Evolutionary conservation across 257 asterid species (phyloP).

Genomic region (Coffea eugenioides): DNA sequence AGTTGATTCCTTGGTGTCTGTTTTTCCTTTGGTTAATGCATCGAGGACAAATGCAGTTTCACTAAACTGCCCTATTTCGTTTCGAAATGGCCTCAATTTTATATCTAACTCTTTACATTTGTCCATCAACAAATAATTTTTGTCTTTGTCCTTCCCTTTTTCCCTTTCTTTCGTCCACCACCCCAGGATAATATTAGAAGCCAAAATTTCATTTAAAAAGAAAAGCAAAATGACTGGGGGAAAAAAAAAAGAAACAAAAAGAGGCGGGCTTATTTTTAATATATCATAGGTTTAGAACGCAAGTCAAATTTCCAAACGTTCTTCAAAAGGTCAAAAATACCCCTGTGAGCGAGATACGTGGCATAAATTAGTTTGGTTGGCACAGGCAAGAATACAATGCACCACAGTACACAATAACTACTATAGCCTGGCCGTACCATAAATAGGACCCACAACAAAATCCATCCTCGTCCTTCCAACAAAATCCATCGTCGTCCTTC

Average conservation of each 20-base stretch:
- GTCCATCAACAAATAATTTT: background rate
- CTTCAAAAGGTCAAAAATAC: background rate
- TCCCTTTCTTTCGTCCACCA: background rate
- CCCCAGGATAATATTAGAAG: too few species aligned
- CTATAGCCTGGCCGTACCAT: background rate
- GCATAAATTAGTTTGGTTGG: background rate
- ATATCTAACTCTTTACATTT: background rate
- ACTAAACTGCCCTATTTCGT: background rate
- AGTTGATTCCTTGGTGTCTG: background rate
- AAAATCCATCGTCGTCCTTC: background rate
- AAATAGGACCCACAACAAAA: background rate
- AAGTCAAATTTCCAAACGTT: background rate
- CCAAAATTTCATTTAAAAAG: too few species aligned
- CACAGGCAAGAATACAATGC: background rate
- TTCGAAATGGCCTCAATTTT: background rate
- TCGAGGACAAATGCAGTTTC: constrained; percentile 12
- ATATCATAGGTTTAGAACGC: too few species aligned
- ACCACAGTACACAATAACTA: background rate
- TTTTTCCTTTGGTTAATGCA: background rate
- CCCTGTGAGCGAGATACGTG: background rate
- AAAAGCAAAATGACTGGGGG: background rate
- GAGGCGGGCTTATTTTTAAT: background rate
- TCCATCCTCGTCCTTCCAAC: background rate
- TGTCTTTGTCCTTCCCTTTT: background rate
- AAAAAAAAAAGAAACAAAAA: too few species aligned